Percentiles rank a stretch among this genome's conserved stretches.
Conservation (phyloP, 805 yeast genomes). For the Helenozyma baotianmanensis region DNA sequence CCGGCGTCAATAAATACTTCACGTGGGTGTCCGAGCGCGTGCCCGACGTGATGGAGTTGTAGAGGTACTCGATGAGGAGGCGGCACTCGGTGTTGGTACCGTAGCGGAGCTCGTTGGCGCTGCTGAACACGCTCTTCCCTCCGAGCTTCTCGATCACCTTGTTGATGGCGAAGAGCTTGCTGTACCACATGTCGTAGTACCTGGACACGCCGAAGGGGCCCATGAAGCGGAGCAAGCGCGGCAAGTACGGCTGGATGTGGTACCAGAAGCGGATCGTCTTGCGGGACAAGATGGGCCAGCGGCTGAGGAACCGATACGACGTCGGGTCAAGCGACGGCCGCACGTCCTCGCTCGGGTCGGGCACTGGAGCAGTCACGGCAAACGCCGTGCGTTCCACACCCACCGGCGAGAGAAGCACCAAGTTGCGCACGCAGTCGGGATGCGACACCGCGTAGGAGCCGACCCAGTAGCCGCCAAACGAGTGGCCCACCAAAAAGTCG, state of each 20-base stretch:
- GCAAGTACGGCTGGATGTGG: slow-evolving; percentile 40
- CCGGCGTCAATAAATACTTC: slow-evolving; percentile 49
- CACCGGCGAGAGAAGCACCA: slow-evolving; percentile 68
- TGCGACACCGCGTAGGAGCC: slow-evolving; percentile 57
- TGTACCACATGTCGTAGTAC: slow-evolving; percentile 39
- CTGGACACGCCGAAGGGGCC: slow-evolving; percentile 39
- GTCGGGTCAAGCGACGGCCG: slow-evolving; percentile 42
- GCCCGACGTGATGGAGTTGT: slow-evolving; percentile 36
- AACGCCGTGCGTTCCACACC: slow-evolving; percentile 71
- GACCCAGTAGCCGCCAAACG: slow-evolving; percentile 74
- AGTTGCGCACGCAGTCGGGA: slow-evolving; percentile 48
- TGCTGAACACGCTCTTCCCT: slow-evolving; percentile 21
- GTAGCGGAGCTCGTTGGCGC: slow-evolving; percentile 27
- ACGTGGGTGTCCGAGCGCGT: slow-evolving; percentile 38
- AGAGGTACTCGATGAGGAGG: slow-evolving; percentile 37
- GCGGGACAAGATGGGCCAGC: slow-evolving; percentile 39
- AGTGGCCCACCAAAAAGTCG: slow-evolving; percentile 66
- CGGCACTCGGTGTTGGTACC: slow-evolving; percentile 36
- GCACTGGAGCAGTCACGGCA: slow-evolving; percentile 43
- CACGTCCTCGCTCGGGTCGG: slow-evolving; percentile 7
- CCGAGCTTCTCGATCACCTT: slow-evolving; percentile 28
- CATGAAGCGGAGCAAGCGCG: slow-evolving; percentile 42
- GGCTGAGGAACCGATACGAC: slow-evolving; percentile 41
- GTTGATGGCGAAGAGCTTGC: slow-evolving; percentile 37
- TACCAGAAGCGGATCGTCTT: slow-evolving; percentile 31